phyloP scores from a whole-genome alignment of 1,139 yeast species.

The Saccharomyces hybrid region DNA sequence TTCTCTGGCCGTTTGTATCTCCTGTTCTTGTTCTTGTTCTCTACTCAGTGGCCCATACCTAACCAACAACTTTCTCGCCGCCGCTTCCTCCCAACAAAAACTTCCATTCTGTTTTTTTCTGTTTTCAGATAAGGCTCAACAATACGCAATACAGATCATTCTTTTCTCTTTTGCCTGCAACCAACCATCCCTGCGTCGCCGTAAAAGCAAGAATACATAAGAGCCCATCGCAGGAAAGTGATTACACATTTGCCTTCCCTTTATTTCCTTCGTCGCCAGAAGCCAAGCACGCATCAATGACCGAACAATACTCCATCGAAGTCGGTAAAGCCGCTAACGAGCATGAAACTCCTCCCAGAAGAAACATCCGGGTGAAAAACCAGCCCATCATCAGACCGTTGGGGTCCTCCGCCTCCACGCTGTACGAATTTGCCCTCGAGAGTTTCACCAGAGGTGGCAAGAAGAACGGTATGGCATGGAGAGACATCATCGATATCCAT shows the following conservation, averaged over 20 bases:
- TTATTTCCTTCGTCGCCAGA: no score
- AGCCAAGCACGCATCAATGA: conserved; percentile 6
- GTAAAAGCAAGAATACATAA: neutral
- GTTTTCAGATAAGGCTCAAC: neutral
- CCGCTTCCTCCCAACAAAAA: neutral
- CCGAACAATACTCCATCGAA: conserved; percentile 39
- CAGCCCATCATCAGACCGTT: conserved; percentile 49
- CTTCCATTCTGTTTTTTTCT: neutral
- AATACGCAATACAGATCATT: neutral
- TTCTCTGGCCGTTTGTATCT: neutral
- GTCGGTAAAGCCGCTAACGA: conserved; percentile 68
- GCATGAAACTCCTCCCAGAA: conserved; percentile 90
- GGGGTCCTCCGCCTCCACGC: conserved; percentile 58
- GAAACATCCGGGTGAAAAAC: conserved; percentile 53
- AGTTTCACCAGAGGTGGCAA: no score
- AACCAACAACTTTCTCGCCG: neutral
- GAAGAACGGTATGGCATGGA: no score
- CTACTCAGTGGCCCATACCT: no score
- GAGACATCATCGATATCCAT: conserved; percentile 52
- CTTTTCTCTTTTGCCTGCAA: neutral
- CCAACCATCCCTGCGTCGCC: neutral
- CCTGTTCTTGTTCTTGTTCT: neutral
- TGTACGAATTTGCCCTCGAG: no score
- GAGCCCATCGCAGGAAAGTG: neutral
- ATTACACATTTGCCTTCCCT: no score